A percentile compares a stretch with the other conserved stretches of the same genome.
phyloP scores from a whole-genome alignment of 192 early-diverging fungal genomes.

The Geranomyces michiganensis region DNA sequence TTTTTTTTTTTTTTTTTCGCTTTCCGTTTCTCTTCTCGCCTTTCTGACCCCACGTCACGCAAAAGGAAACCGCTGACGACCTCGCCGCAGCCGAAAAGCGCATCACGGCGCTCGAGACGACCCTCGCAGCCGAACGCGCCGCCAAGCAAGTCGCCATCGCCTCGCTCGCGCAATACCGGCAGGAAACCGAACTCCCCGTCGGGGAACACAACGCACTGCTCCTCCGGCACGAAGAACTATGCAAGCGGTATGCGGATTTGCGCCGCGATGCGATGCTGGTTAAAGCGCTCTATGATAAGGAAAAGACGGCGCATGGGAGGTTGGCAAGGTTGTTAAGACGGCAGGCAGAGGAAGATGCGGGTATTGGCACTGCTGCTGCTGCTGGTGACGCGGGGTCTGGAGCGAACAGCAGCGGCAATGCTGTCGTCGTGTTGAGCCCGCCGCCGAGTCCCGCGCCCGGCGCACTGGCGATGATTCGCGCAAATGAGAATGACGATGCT shows the following conservation, averaged over 20 bases:
- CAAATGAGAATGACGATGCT: not conserved
- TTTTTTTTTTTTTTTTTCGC: no score
- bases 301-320: conserved; percentile 22
- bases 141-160: not conserved
- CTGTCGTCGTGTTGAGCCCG: not conserved
- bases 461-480: not conserved
- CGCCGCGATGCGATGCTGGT: conserved; percentile 19
- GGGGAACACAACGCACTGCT: conserved; percentile 33
- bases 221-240: conserved; percentile 32
- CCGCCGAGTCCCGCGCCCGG: not conserved
- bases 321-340: conserved; percentile 7
- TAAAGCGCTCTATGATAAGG: conserved; percentile 26
- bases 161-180: conserved; percentile 11
- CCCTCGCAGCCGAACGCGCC: conserved; percentile 3
- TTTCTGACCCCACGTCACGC: not conserved
- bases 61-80: conserved; percentile 36
- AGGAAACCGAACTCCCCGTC: conserved; percentile 14
- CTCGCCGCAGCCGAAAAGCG: conserved; percentile 19
- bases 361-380: not conserved
- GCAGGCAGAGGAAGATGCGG: conserved; percentile 8
- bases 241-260: conserved; percentile 22
- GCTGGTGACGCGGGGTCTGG: no score
- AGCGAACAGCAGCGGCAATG: not conserved
- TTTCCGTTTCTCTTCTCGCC: not conserved
- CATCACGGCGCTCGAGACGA: conserved; percentile 18